phyloP scores from a whole-genome alignment of 371 early-diverging fungal genomes.

The Scutellospora calospora region DNA sequence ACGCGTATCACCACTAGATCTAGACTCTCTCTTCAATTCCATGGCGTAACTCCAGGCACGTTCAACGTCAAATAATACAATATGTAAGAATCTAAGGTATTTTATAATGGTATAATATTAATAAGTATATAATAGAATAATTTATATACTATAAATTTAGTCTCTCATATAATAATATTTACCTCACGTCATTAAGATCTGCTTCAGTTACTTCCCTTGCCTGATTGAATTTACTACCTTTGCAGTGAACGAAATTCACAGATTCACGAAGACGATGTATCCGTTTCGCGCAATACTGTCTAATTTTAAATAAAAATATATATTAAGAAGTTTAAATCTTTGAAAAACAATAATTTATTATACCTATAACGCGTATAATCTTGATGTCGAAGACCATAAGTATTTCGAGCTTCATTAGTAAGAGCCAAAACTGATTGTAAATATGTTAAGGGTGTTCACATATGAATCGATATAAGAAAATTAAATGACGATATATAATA shows the following conservation, averaged over 20 bases:
- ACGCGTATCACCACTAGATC: conserved; percentile 64
- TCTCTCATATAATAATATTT: not conserved
- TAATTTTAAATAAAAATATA: conserved; percentile 40
- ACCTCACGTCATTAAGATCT: conserved; percentile 61
- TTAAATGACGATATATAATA: not conserved
- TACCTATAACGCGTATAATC: conserved; percentile 84
- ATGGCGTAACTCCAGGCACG: conserved; percentile 85
- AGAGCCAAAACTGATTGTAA: conserved; percentile 57
- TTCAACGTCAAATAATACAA: conserved; percentile 75
- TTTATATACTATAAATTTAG: not conserved
- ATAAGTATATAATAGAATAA: not conserved
- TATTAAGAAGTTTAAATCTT: not conserved
- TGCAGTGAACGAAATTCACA: conserved; percentile 64
- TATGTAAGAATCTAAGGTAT: conserved; percentile 61
- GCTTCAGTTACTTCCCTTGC: conserved; percentile 59
- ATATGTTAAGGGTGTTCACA: not conserved
- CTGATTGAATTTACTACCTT: conserved; percentile 51
- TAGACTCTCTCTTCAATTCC: conserved; percentile 74
- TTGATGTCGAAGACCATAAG: conserved; percentile 83
- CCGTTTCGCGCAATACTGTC: conserved; percentile 75
- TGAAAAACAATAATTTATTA: not conserved
- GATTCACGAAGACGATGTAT: conserved; percentile 71
- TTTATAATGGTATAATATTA: not conserved
- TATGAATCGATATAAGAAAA: not conserved
- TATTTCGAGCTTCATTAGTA: conserved; percentile 77